These are phyloP conservation scores for Candida quercuum DNA, from an alignment of 805 yeast species.

Conservation along the genomic window DNA sequence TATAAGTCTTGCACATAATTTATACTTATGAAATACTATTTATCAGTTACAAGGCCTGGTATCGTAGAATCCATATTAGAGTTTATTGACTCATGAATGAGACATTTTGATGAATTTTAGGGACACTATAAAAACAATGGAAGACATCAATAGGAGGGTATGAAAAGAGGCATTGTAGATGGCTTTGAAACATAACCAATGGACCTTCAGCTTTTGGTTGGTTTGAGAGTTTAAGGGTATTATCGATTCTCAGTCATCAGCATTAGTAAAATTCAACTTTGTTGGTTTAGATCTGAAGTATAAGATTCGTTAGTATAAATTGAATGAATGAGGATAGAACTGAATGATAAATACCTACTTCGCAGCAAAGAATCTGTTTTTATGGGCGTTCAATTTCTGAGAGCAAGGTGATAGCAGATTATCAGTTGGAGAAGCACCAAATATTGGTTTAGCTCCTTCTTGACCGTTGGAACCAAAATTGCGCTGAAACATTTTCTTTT, in stretches of 20 bases:
- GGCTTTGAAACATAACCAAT: too few relatives aligned
- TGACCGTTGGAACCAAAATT: conserved; percentile 7
- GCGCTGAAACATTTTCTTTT: conserved; percentile 19
- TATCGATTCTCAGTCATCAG: conserved; percentile 4
- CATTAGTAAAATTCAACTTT: conserved; percentile 18
- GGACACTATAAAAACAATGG: too few relatives aligned
- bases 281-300: conserved; percentile 19
- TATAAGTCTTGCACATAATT: too few relatives aligned
- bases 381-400: conserved; percentile 47
- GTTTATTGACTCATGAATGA: not conserved
- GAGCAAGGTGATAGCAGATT: conserved; percentile 54
- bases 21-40: too few relatives aligned
- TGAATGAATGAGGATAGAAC: conserved; percentile 1
- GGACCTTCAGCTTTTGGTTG: too few relatives aligned
- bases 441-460: conserved; percentile 3
- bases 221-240: not conserved
- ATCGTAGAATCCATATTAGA: not conserved
- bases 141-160: too few relatives aligned
- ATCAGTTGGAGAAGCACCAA: conserved; percentile 53
- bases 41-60: not conserved
- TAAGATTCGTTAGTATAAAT: conserved; percentile 10
- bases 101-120: too few relatives aligned
- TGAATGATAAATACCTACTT: conserved; percentile 22
- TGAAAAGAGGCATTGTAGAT: too few relatives aligned
- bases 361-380: conserved; percentile 33